Base-by-base conservation (phyloP, 192 early-diverging fungal species). In the Gryganskiella cystojenkinii region DNA sequence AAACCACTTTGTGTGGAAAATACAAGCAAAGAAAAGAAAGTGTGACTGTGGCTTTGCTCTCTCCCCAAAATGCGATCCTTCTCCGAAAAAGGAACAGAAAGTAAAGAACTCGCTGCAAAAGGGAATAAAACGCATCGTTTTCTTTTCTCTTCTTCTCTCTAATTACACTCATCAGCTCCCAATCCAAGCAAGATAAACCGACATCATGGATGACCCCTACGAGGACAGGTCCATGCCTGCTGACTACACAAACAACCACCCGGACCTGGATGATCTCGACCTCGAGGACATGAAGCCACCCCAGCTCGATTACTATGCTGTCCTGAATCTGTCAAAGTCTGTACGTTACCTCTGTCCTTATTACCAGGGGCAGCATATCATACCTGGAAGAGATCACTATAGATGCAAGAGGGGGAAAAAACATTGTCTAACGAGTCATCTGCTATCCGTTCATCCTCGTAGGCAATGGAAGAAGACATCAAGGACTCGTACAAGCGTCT, bases 401-500 rank as follows among this genome's bases (percentile, higher is more conserved):
- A 24, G 6, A 10, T 53, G 24, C 27, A 25, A 22, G 22, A 42
- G 35, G 24, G 8, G 30, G 19, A n/a, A 30, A 5, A 17, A 19
- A 50, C 2, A 10, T 14, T 30, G 5, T 24, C 28, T 28, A 19
- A 62, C 5, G 1, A 20, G 19, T 24, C 37, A 34, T 62, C 28
- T n/a, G 30, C 11, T 31, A 13, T 56, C 19, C 45, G 2, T 57
- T 35, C 49, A 25, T 34, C 28, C 8, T 13, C 20, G 20, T 59
- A 88, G 85, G 88, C 90, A 19, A 84, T 83, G 22, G 85, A 89
- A 53, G 89, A 91, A 0, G 84, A 93, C 42, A 87, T 95, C 17
- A 90, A 90, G 72, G 91, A 93, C 25, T 84, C 92, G 31, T 93
- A 93, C 83, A 90, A 86, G 63, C 85, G 85, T 2, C 67, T 93